A percentile compares a stretch with the other conserved stretches of the same genome.
phyloP scores from a whole-genome alignment of 2,329 filamentous ascomycete genomes.

The Rhytidhysteron rufulum region DNA sequence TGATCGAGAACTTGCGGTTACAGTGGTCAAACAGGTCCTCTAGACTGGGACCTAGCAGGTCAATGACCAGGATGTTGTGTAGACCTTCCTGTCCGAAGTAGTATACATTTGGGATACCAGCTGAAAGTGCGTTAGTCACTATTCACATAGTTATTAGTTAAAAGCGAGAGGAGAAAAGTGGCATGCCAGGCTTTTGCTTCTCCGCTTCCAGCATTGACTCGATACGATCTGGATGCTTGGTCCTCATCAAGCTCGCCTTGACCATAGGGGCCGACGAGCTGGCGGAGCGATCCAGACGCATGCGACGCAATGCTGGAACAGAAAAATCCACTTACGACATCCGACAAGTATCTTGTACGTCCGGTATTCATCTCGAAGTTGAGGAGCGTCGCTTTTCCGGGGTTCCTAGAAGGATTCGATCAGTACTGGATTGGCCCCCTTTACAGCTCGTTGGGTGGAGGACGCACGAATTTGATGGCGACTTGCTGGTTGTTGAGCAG shows the following conservation, averaged over 20 bases:
- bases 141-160: too few species aligned
- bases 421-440: conserved; percentile 1
- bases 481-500: conserved; percentile 98
- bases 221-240: not conserved
- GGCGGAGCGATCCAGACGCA: conserved; percentile 9
- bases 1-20: conserved; percentile 89
- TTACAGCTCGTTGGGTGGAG: conserved; percentile 3
- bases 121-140: conserved; percentile 50
- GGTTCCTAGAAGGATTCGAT: conserved; percentile 66
- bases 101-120: conserved; percentile 98
- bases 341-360: conserved; percentile 99
- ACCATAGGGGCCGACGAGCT: too few species aligned
- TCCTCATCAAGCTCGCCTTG: too few species aligned
- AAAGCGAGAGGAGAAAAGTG: not conserved
- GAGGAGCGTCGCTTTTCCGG: conserved; percentile 95
- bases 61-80: conserved; percentile 98
- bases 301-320: conserved; percentile 12
- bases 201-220: not conserved
- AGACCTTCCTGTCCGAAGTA: conserved; percentile 98
- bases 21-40: conserved; percentile 98
- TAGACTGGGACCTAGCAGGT: conserved; percentile 88
- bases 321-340: conserved; percentile 72
- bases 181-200: conserved; percentile 1
- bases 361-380: conserved; percentile 95
- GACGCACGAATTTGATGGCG: conserved; percentile 95